Base-by-base conservation (phyloP, 306 rosid species). In the Lathyrus oleraceus region DNA sequence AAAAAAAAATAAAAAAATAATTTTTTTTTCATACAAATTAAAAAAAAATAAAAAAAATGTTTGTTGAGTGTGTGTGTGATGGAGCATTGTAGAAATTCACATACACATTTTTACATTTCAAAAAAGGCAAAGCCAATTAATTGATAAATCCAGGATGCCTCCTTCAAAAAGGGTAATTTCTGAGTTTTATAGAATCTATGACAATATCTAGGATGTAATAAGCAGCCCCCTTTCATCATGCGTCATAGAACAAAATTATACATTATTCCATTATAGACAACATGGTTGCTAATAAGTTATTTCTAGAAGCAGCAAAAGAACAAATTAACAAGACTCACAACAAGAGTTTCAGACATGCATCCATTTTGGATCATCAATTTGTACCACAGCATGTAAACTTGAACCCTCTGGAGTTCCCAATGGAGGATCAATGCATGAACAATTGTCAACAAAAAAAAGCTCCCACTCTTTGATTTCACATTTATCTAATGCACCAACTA, bases 381-480 rank as follows among this genome's bases (percentile, higher is more conserved):
- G 69, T 23, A 86, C 69, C 6, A 51, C 10, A 4, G 73, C 10
- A 77, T 87, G 91, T 69, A 90, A 79, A 40, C 76, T 72, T 35
- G 91, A 86, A 78, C 87, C 91, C 53, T 84, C 93, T 12, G 94
- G 96, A 61, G 88, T 87, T 74, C 91, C 96, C 71, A 90, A 64
- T 1, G 96, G 91, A 78, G 93, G 79, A 79, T 75, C 80, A 27
- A 15, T 43, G 78, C 82, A 87, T 2, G 91, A 84, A 79, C 88
- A 79, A 79, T 91, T 91, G 39, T 88, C 85, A 40, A 87, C 93
- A 2, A 36, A 32, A 47, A 21, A 86, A 2, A 87, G 81, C 79
- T 87, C 97, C 96, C 97, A 88, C 62, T 78, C 96, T 74, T 84
- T 81, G 51, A 91, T 91, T 66, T 82, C 93, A 81, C 89, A 87